Conservation (phyloP, 345 rosid species). For the Salix exigua region DNA sequence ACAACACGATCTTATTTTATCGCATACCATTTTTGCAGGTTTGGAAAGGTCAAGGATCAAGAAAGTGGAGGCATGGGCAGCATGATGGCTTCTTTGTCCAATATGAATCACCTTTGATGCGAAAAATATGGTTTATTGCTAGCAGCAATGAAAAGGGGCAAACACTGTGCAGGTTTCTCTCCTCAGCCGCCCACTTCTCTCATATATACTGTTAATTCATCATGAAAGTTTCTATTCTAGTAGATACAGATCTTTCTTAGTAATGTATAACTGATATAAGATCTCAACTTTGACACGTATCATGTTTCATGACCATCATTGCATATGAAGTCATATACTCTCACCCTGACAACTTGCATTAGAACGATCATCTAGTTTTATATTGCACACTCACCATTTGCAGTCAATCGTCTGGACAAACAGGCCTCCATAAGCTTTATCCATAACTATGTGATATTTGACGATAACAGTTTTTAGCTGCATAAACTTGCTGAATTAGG, state of each 20-base stretch:
- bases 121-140: constrained; percentile 87
- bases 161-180: constrained; percentile 69
- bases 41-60: constrained; percentile 97
- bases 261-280: not conserved
- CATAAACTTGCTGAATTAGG: not conserved
- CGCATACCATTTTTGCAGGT: constrained; percentile 41
- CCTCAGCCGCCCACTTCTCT: not conserved
- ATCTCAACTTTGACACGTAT: not conserved
- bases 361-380: not conserved
- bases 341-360: not conserved
- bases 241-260: not conserved
- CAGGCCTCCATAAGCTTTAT: not conserved
- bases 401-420: not conserved
- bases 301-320: not conserved
- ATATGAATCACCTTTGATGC: constrained; percentile 62
- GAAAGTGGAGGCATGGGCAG: constrained; percentile 94
- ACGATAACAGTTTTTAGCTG: not conserved
- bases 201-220: not conserved
- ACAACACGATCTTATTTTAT: not conserved
- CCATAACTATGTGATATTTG: not conserved
- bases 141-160: constrained; percentile 78
- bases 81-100: constrained; percentile 93
- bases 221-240: not conserved
- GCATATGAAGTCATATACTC: not conserved
- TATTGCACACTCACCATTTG: not conserved